These are phyloP conservation scores for Trichoderma asperellum DNA, from an alignment of 2,329 filamentous ascomycete genomes.

Conservation along the genomic window DNA sequence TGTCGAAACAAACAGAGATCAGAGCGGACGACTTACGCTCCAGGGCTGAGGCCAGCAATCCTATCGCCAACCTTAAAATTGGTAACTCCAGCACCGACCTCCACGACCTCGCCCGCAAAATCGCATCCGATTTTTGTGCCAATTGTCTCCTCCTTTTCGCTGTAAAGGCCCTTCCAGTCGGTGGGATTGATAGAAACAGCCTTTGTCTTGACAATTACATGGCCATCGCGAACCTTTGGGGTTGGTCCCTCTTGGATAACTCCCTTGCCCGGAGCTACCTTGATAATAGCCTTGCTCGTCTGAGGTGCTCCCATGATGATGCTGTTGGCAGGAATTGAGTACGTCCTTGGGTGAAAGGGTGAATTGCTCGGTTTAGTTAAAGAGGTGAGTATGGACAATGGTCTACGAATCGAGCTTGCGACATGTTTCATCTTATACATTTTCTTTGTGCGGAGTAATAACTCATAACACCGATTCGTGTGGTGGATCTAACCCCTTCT, in stretches of 20 bases:
- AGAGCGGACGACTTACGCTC: conserved; percentile 30
- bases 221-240: conserved; percentile 29
- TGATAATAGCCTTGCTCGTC: conserved; percentile 2
- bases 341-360: not conserved
- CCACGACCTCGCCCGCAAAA: conserved; percentile 52
- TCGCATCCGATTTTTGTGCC: conserved; percentile 47
- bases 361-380: not conserved
- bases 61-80: conserved; percentile 53
- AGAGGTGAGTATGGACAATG: not conserved
- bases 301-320: conserved; percentile 7
- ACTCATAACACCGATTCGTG: not conserved
- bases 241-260: not conserved
- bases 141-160: not conserved
- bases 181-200: conserved; percentile 44
- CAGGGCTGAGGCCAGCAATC: conserved; percentile 48
- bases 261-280: not conserved
- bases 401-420: not conserved
- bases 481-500: conserved; percentile 6
- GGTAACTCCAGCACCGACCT: conserved; percentile 49
- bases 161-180: conserved; percentile 42
- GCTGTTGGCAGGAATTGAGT: not conserved
- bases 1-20: not conserved
- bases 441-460: not conserved
- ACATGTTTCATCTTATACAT: not conserved
- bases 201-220: conserved; percentile 41